Percentiles rank a stretch among this genome's conserved stretches.
These are phyloP conservation scores for Plasmodium reichenowi DNA, from an alignment of 169 alveolate species.

Conservation along the genomic window DNA sequence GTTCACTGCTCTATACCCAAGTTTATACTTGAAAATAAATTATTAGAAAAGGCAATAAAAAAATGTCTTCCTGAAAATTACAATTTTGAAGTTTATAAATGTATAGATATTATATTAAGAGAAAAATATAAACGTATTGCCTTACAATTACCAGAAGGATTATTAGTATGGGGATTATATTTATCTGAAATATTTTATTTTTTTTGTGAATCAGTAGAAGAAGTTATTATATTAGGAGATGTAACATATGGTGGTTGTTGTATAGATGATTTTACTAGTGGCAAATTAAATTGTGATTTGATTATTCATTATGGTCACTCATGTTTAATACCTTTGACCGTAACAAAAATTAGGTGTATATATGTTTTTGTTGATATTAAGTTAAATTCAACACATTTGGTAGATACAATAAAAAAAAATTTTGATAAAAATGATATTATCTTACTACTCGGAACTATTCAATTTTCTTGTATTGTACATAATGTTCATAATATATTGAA, in stretches of 20 bases:
- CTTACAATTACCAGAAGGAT: conserved; percentile 98
- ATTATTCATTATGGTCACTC: conserved; percentile 99
- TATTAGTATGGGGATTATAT: conserved; percentile 89
- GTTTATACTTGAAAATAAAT: conserved; percentile 60
- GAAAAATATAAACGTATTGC: conserved; percentile 89
- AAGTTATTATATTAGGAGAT: conserved; percentile 89
- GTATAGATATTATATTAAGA: conserved; percentile 90
- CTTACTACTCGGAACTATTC: conserved; percentile 93
- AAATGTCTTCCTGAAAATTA: conserved; percentile 94
- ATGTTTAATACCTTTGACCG: conserved; percentile 96
- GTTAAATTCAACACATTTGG: conserved; percentile 91
- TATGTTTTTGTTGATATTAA: conserved; percentile 97
- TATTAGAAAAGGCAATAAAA: conserved; percentile 84
- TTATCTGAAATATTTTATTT: conserved; percentile 93
- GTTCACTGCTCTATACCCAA: conserved; percentile 76
- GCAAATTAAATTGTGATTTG: conserved; percentile 93
- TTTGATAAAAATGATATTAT: conserved; percentile 83
- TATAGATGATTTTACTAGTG: conserved; percentile 97
- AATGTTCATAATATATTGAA: conserved; percentile 78
- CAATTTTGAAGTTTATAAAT: conserved; percentile 96
- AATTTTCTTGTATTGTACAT: conserved; percentile 85
- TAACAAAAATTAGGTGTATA: conserved; percentile 87
- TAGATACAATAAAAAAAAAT: conserved; percentile 87
- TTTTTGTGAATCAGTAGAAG: conserved; percentile 86
- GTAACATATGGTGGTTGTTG: conserved; percentile 99